A percentile compares a stretch with the other conserved stretches of the same genome.
Conservation (phyloP, 2,329 filamentous ascomycete genomes). For the Trichoderma gracile region DNA sequence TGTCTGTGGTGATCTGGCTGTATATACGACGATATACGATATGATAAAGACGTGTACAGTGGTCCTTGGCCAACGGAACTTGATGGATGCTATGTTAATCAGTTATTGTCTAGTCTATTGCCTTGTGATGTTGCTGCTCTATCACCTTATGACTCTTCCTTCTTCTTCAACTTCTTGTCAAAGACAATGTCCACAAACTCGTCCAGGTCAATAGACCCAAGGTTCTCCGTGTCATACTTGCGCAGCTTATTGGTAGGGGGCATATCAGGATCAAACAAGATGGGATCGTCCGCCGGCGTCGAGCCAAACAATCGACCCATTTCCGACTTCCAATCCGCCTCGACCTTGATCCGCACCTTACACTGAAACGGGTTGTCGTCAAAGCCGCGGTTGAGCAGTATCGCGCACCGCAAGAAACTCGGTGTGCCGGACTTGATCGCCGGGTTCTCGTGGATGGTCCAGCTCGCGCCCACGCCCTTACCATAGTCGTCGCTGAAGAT, state of each 20-base stretch:
- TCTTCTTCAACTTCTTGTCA: conserved; percentile 26
- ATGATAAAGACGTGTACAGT: neutral
- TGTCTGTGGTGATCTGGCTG: neutral
- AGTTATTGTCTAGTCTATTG: neutral
- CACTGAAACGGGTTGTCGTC: conserved; percentile 35
- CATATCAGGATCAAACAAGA: conserved; percentile 29
- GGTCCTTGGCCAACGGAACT: neutral
- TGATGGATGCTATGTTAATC: neutral
- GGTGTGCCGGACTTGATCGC: conserved; percentile 24
- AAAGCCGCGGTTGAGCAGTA: conserved; percentile 24
- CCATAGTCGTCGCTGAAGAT: conserved; percentile 30
- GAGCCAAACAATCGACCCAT: conserved; percentile 34
- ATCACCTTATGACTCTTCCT: neutral
- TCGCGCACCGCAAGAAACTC: conserved; percentile 24
- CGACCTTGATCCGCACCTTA: conserved; percentile 33
- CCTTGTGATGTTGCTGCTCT: too few relatives aligned
- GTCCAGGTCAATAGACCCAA: conserved; percentile 26
- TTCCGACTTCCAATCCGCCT: conserved; percentile 35
- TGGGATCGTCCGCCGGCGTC: conserved; percentile 29
- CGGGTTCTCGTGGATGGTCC: conserved; percentile 29
- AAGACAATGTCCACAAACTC: conserved; percentile 27
- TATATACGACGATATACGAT: neutral
- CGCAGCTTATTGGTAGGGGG: conserved; percentile 28
- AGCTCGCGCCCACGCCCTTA: conserved; percentile 29
- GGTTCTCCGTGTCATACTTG: conserved; percentile 26